Evolutionary conservation across 1,284 basidiomycete genomes (phyloP).

Genomic region (Ceratobasidium sp.): DNA sequence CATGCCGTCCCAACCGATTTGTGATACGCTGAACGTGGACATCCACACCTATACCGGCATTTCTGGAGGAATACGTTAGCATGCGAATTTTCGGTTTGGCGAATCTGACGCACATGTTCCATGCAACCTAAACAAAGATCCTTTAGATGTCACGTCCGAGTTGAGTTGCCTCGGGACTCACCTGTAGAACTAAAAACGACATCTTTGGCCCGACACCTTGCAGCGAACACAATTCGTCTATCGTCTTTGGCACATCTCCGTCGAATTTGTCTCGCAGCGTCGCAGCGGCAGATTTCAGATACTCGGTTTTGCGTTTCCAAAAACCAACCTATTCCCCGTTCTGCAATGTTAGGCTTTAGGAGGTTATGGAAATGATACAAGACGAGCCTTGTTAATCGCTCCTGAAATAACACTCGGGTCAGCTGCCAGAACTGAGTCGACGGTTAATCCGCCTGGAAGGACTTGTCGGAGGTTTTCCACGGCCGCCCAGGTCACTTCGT

Average conservation of each 20-base stretch:
- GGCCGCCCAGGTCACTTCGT: constrained; percentile 87
- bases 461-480: constrained; percentile 75
- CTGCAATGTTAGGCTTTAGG: neutral
- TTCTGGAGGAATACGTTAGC: constrained; percentile 56
- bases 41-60: constrained; percentile 95
- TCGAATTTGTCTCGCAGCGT: constrained; percentile 73
- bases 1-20: constrained; percentile 92
- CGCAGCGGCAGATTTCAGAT: constrained; percentile 62
- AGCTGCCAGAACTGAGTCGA: constrained; percentile 74
- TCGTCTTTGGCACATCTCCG: constrained; percentile 84
- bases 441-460: constrained; percentile 78
- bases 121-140: constrained; percentile 58
- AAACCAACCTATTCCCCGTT: constrained; percentile 73
- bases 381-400: constrained; percentile 75
- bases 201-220: constrained; percentile 93
- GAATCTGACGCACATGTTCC: constrained; percentile 71
- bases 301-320: constrained; percentile 84
- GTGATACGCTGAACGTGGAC: constrained; percentile 96
- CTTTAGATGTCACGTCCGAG: neutral
- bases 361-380: neutral
- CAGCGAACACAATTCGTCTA: constrained; percentile 83
- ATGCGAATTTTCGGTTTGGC: neutral
- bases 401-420: constrained; percentile 68
- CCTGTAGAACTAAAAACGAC: constrained; percentile 83
- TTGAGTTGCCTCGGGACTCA: neutral